A percentile compares a stretch with the other conserved stretches of the same genome.
Conservation (phyloP, 192 early-diverging fungal species). For the Coemansia sp. region DNA sequence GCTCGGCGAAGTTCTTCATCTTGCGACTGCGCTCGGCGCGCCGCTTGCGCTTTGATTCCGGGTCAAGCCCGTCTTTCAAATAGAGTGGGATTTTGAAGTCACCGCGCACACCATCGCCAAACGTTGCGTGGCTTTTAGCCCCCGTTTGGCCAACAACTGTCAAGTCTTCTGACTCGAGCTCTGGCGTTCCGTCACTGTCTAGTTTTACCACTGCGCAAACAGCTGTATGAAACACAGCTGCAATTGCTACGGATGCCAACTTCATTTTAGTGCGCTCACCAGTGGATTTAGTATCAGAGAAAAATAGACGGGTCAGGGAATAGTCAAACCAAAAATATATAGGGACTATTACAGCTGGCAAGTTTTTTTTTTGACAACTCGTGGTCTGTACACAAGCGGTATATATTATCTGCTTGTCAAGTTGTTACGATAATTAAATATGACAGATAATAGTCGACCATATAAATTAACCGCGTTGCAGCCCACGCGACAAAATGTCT, state of each 20-base stretch:
- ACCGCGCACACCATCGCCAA: slow-evolving; percentile 19
- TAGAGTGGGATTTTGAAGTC: slow-evolving; percentile 42
- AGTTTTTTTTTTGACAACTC: neutral
- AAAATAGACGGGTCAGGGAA: neutral
- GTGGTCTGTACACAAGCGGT: neutral
- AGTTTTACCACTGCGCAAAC: slow-evolving; percentile 15
- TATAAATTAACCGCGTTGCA: neutral
- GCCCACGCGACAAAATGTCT: neutral
- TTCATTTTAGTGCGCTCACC: slow-evolving; percentile 9
- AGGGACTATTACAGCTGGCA: neutral
- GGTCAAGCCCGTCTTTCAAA: slow-evolving; percentile 46
- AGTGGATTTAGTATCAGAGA: neutral
- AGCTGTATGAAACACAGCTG: slow-evolving; percentile 22
- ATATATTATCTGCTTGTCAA: neutral
- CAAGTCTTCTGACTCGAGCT: slow-evolving; percentile 7
- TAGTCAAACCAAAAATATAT: neutral
- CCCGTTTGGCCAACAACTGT: slow-evolving; percentile 16
- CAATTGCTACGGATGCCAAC: slow-evolving; percentile 10
- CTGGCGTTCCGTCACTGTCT: slow-evolving; percentile 6
- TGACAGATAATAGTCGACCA: neutral
- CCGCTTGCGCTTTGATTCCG: slow-evolving; percentile 42
- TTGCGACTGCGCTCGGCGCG: slow-evolving; percentile 34
- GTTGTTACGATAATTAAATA: neutral
- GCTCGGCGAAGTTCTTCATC: slow-evolving; percentile 41
- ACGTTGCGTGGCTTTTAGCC: slow-evolving; percentile 29